These are phyloP conservation scores for Cardiospermum halicacabum DNA, from an alignment of 345 rosid species.

Conservation along the genomic window DNA sequence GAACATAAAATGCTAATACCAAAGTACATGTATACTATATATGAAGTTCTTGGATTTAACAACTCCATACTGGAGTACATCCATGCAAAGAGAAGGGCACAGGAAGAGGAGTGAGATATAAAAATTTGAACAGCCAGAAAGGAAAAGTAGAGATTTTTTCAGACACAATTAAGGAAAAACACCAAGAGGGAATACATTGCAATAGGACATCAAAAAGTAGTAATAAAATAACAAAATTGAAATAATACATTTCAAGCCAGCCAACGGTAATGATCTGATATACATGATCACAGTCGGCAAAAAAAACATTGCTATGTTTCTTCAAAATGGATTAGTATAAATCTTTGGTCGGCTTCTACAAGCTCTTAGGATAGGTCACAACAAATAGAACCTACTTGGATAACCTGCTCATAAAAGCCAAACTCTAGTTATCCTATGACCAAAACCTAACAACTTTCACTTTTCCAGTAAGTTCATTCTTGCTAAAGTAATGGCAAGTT, in stretches of 20 bases:
- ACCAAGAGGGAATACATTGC: not conserved
- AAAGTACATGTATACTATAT: not conserved
- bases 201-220: not conserved
- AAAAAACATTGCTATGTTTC: not conserved
- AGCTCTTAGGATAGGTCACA: not conserved
- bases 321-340: not conserved
- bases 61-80: not conserved
- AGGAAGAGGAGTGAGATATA: not conserved
- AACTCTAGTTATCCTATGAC: not conserved
- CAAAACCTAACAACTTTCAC: not conserved
- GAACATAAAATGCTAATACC: not conserved
- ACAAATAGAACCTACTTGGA: slow-evolving; percentile 3
- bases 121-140: not conserved
- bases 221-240: not conserved
- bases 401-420: not conserved
- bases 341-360: not conserved
- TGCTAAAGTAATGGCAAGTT: not conserved
- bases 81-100: not conserved
- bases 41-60: not conserved
- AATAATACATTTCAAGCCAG: not conserved
- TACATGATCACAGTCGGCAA: not conserved
- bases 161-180: not conserved
- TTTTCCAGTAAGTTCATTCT: not conserved
- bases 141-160: not conserved
- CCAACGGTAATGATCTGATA: not conserved